Conservation (phyloP, 2,329 filamentous ascomycete genomes). For the Didymella exigua region DNA sequence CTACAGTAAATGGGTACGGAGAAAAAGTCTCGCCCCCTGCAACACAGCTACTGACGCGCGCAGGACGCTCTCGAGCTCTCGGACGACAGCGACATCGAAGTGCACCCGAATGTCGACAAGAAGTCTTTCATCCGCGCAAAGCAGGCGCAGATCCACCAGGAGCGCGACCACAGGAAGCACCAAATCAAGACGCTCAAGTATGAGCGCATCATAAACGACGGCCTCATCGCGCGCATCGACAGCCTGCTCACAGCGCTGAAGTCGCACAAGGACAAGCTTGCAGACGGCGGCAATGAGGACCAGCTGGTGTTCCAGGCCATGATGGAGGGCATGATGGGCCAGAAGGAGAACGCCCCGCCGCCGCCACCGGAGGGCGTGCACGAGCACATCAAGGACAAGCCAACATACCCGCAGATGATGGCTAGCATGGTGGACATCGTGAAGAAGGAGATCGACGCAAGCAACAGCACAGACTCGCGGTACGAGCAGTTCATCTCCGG, state of each 20-base stretch:
- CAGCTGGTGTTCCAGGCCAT: conserved; percentile 88
- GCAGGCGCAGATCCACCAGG: conserved; percentile 93
- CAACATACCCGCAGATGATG: conserved; percentile 97
- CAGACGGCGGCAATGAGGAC: conserved; percentile 58
- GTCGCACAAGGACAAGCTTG: conserved; percentile 65
- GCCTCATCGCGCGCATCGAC: conserved; percentile 82
- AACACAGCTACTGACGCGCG: conserved; percentile 11
- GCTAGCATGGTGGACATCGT: conserved; percentile 93
- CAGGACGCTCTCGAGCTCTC: conserved; percentile 92
- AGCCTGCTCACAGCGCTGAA: conserved; percentile 75
- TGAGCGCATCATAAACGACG: conserved; percentile 91
- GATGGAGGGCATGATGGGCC: conserved; percentile 75
- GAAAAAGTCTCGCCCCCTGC: neutral
- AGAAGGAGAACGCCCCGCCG: conserved; percentile 64
- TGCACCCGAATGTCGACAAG: conserved; percentile 99
- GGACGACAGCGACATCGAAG: conserved; percentile 97
- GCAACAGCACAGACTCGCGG: conserved; percentile 67
- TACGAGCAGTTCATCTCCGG: conserved; percentile 80
- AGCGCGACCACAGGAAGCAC: conserved; percentile 81
- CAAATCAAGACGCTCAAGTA: conserved; percentile 93
- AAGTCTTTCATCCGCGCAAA: conserved; percentile 98
- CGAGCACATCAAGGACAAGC: conserved; percentile 72
- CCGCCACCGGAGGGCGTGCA: conserved; percentile 82
- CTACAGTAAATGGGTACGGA: conserved; percentile 73
- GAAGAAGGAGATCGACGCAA: conserved; percentile 79